These are phyloP conservation scores for Alternaria incomplexa DNA, from an alignment of 2,329 filamentous ascomycete species.

Conservation along the genomic window DNA sequence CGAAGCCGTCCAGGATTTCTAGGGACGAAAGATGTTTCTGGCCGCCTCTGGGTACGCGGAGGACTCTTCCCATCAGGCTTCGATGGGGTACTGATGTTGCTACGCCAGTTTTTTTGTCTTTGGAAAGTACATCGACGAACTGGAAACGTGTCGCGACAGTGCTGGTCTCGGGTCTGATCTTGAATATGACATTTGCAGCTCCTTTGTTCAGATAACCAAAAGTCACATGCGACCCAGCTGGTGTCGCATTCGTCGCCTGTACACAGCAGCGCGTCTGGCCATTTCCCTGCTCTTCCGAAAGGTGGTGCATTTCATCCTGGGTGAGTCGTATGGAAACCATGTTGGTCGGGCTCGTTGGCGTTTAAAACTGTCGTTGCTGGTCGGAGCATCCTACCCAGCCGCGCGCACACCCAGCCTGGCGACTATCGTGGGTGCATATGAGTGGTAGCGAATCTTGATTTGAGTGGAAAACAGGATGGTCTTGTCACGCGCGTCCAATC, in stretches of 20 bases:
- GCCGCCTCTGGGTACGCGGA: slow-evolving; percentile 40
- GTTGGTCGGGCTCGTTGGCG: not conserved
- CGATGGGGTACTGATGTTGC: slow-evolving; percentile 13
- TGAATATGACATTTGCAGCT: slow-evolving; percentile 44
- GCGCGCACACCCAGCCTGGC: slow-evolving; percentile 5
- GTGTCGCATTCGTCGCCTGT: not conserved
- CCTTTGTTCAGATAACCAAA: slow-evolving; percentile 42
- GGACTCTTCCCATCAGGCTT: slow-evolving; percentile 25
- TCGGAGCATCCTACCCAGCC: slow-evolving; percentile 7
- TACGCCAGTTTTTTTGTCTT: not conserved
- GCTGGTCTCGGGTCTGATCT: slow-evolving; percentile 19
- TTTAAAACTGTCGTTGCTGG: not conserved
- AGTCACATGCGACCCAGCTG: slow-evolving; percentile 12
- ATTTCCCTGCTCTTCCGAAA: slow-evolving; percentile 10
- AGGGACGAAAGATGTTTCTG: slow-evolving; percentile 31
- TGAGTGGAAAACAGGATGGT: not conserved
- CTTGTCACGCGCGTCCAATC: not conserved
- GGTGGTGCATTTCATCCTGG: slow-evolving; percentile 10
- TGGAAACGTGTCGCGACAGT: slow-evolving; percentile 12
- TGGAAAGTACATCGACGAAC: slow-evolving; percentile 20
- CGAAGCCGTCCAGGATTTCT: slow-evolving; percentile 36
- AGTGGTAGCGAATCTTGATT: not conserved
- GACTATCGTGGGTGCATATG: slow-evolving; percentile 8
- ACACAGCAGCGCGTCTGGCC: slow-evolving; percentile 21
- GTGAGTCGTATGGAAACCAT: slow-evolving; percentile 10